Evolutionary conservation across 345 rosid genomes (phyloP), one percentile per base, ranked within the genome.

Genomic region (Gossypium anomalum): DNA sequence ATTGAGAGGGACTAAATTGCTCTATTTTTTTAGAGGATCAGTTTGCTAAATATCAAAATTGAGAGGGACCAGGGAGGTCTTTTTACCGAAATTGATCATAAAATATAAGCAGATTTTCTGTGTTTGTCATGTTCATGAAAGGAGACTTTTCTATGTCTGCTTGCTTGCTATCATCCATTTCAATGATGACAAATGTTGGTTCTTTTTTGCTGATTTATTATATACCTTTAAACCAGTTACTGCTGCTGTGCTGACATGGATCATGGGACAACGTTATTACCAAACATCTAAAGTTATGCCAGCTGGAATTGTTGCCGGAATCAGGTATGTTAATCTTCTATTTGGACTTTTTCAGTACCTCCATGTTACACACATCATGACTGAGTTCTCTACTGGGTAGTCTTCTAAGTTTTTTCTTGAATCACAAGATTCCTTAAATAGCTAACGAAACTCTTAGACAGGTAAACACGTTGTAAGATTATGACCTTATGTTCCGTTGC

Each of bases 281-380:
- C 86, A 89, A 45, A 93, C 99, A 47, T 86, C 91, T 20, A 93
- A 95, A 86, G 81, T 95, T 70, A 93, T 95, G 98, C 99, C 99
- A 15, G 94, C 99, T 64, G 99, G 94, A 76, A 66, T 95, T 72
- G 84, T 95, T 70, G 97, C 93, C 7, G 99, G 84, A 68, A 83
- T 93, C 83, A 91, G 99, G 99, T 89, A 78, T 23, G 47, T 73
- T 27, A 20, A 76, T 43, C 45, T 48, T 58, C 52, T 16, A 8
- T 75, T 55, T 23, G 20, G 16, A 61, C 10, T 23, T 25, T 15
- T 45, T 17, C n/a, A 4, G 7, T 4, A 47, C 41, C 23, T 67
- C 38, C 61, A 6, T 62, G 2, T 16, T 41, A 12, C 48, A 11
- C 62, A 3, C 19, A 48, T 9, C 25, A 59, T 68, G 48, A 62